Conservation (phyloP, 352 stramenopile species). For the Hyaloperonospora arabidopsidis region DNA sequence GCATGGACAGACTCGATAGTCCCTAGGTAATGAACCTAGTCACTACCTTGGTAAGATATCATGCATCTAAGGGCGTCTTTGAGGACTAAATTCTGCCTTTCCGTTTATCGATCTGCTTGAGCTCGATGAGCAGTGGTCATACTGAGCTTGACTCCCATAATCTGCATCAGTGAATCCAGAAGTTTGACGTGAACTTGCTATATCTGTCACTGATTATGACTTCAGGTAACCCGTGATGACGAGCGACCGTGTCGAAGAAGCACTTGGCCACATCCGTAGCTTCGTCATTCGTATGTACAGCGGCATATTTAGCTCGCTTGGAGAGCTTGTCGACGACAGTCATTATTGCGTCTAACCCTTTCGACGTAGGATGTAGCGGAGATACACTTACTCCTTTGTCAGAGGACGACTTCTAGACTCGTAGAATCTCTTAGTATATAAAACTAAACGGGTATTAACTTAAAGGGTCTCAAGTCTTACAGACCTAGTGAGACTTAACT, state of each 20-base stretch:
- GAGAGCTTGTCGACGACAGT: too few relatives aligned
- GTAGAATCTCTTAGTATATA: too few relatives aligned
- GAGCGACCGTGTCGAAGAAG: conserved; percentile 10
- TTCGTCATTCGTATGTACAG: conserved; percentile 6
- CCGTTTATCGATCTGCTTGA: conserved; percentile 5
- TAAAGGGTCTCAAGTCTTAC: too few relatives aligned
- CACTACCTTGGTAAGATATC: not conserved
- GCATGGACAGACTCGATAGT: conserved; percentile 12
- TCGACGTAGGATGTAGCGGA: too few relatives aligned
- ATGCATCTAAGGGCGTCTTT: conserved; percentile 8
- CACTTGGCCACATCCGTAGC: conserved; percentile 8
- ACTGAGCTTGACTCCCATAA: conserved; percentile 6
- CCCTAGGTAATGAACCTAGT: conserved; percentile 2
- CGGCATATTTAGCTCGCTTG: too few relatives aligned
- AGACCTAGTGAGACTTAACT: too few relatives aligned
- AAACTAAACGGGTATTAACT: too few relatives aligned
- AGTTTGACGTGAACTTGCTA: conserved; percentile 4
- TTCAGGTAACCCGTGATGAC: conserved; percentile 1
- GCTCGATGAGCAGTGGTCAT: conserved; percentile 10
- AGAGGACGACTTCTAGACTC: too few relatives aligned
- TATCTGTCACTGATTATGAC: conserved; percentile 3
- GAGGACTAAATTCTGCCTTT: conserved; percentile 4
- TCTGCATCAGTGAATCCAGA: conserved; percentile 6
- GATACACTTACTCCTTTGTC: too few relatives aligned
- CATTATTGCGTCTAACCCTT: too few relatives aligned